Percentiles rank a stretch among this genome's conserved stretches.
Evolutionary conservation across 2,329 filamentous ascomycete species (phyloP).

Genomic region (Colletotrichum paranaense): DNA sequence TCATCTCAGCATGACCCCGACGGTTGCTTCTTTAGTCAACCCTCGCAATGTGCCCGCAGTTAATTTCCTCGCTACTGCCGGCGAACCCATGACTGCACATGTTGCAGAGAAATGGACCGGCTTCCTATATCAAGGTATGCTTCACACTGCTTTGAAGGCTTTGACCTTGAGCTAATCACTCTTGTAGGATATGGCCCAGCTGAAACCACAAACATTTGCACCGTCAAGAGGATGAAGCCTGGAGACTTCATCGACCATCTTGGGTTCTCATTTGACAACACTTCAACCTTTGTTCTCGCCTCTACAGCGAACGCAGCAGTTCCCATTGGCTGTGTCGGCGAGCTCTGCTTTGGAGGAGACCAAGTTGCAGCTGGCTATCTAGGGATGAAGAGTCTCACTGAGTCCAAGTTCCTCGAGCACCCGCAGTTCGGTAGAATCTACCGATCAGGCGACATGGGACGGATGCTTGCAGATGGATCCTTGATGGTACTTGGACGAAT

Average conservation of each 20-base stretch:
- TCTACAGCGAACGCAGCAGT: conserved; percentile 61
- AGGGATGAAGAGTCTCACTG: conserved; percentile 70
- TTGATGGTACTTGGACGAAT: conserved; percentile 78
- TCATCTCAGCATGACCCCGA: conserved; percentile 87
- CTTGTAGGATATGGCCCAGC: conserved; percentile 78
- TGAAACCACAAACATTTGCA: conserved; percentile 90
- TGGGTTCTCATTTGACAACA: conserved; percentile 80
- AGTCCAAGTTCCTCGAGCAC: conserved; percentile 76
- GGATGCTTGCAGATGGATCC: conserved; percentile 81
- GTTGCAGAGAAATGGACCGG: conserved; percentile 77
- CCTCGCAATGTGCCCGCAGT: conserved; percentile 77
- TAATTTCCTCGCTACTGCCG: conserved; percentile 81
- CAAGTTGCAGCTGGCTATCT: conserved; percentile 84
- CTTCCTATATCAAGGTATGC: conserved; percentile 75
- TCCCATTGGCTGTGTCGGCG: conserved; percentile 79
- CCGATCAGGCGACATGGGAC: conserved; percentile 83
- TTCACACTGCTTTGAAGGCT: not conserved
- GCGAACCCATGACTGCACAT: conserved; percentile 80
- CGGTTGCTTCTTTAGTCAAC: conserved; percentile 80
- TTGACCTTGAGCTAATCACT: not conserved
- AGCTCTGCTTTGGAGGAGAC: conserved; percentile 87
- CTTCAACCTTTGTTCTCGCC: conserved; percentile 75
- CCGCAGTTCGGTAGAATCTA: conserved; percentile 79
- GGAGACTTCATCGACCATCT: conserved; percentile 78
- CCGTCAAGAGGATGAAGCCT: conserved; percentile 71